Conservation (phyloP, 1,284 basidiomycete species). For the Irpex sp. region DNA sequence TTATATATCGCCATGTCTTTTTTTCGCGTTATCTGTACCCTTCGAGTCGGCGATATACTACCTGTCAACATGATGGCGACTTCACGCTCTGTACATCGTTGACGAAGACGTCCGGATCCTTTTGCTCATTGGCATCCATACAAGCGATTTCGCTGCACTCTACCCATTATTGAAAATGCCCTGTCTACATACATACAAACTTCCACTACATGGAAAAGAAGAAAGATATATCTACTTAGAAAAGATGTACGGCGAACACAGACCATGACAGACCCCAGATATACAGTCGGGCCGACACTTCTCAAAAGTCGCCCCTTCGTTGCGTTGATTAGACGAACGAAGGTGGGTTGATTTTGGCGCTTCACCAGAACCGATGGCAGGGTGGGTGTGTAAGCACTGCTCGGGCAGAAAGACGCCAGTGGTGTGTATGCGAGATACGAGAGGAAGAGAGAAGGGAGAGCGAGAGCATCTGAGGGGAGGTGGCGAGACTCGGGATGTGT, state of each 20-base stretch:
- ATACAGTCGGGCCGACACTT: slow-evolving; percentile 18
- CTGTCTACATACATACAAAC: background rate
- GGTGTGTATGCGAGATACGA: background rate
- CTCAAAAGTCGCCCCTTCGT: slow-evolving; percentile 20
- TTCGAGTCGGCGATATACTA: background rate
- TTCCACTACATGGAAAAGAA: background rate
- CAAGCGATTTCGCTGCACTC: too few species aligned
- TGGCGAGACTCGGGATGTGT: background rate
- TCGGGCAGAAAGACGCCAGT: slow-evolving; percentile 28
- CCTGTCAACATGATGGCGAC: background rate
- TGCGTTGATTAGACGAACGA: slow-evolving; percentile 25
- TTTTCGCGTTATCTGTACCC: background rate
- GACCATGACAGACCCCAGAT: slow-evolving; percentile 21
- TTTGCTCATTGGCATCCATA: too few species aligned
- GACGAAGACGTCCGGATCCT: too few species aligned
- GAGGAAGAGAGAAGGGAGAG: background rate
- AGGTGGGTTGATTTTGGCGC: slow-evolving; percentile 20
- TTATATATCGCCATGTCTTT: background rate
- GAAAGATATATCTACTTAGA: background rate
- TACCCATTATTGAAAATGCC: background rate
- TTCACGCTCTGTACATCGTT: too few species aligned
- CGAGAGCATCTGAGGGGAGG: background rate
- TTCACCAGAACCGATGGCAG: slow-evolving; percentile 30
- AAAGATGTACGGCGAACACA: slow-evolving; percentile 20
- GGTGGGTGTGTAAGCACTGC: slow-evolving; percentile 27